Conservation (phyloP, 768 basidiomycete species). For the Lentinula detonsa region DNA sequence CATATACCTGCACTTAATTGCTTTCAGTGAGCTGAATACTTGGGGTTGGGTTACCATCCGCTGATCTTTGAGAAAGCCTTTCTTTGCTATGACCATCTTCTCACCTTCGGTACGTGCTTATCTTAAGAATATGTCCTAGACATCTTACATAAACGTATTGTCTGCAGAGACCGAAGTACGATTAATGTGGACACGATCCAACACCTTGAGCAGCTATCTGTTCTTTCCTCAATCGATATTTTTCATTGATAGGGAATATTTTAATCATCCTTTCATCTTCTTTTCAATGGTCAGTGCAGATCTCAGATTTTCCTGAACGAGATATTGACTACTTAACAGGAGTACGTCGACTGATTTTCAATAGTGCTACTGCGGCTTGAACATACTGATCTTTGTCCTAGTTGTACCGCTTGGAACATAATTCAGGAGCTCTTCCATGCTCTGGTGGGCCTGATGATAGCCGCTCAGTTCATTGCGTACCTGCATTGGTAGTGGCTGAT, state of each 20-base stretch:
- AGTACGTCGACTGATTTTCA: neutral
- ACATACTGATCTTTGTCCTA: neutral
- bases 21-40: too few relatives aligned
- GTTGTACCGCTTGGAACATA: neutral
- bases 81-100: too few relatives aligned
- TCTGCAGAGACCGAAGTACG: slow-evolving; percentile 31
- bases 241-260: slow-evolving; percentile 34
- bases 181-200: slow-evolving; percentile 38
- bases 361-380: too few relatives aligned
- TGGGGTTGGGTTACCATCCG: too few relatives aligned
- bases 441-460: neutral
- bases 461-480: neutral
- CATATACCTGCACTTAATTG: too few relatives aligned
- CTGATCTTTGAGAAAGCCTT: too few relatives aligned
- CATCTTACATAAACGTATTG: too few relatives aligned
- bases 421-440: slow-evolving; percentile 4
- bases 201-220: slow-evolving; percentile 29
- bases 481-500: neutral
- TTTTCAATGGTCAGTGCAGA: slow-evolving; percentile 6
- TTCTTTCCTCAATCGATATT: slow-evolving; percentile 49
- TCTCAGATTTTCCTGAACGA: neutral
- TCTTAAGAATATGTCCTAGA: too few relatives aligned
- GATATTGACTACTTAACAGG: neutral
- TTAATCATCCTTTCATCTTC: slow-evolving; percentile 22
- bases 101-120: too few relatives aligned